These are phyloP conservation scores for Globisporangium megalacanthum DNA, from an alignment of 352 stramenopile genomes.

Conservation along the genomic window DNA sequence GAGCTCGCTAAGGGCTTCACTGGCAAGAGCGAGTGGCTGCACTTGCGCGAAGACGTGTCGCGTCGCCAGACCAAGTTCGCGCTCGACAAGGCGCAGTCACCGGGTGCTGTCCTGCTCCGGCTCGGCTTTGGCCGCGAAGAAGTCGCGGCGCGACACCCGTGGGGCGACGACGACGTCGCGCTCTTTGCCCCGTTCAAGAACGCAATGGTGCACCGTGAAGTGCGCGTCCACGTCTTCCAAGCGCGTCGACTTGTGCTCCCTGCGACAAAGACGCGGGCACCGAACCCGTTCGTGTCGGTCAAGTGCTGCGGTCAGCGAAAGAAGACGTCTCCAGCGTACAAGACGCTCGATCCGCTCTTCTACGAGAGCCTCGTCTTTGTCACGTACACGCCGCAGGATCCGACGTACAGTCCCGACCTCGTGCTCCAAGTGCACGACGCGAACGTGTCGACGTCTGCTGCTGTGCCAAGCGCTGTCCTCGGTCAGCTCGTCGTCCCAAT, in stretches of 20 bases:
- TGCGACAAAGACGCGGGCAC: slow-evolving; percentile 33
- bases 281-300: slow-evolving; percentile 79
- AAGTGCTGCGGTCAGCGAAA: slow-evolving; percentile 59
- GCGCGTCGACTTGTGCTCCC: slow-evolving; percentile 49
- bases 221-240: slow-evolving; percentile 86
- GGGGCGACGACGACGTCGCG: slow-evolving; percentile 28
- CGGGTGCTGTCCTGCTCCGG: slow-evolving; percentile 44
- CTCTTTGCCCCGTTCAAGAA: slow-evolving; percentile 46
- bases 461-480: slow-evolving; percentile 17
- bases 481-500: slow-evolving; percentile 49
- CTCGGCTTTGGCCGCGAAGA: slow-evolving; percentile 69
- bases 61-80: slow-evolving; percentile 52
- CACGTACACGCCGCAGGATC: slow-evolving; percentile 38
- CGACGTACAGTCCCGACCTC: slow-evolving; percentile 60
- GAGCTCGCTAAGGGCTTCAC: slow-evolving; percentile 41
- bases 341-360: slow-evolving; percentile 71
- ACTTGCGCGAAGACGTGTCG: slow-evolving; percentile 50
- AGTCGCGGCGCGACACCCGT: slow-evolving; percentile 45
- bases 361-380: slow-evolving; percentile 78
- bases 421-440: slow-evolving; percentile 68
- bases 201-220: slow-evolving; percentile 43
- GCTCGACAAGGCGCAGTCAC: slow-evolving; percentile 42
- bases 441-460: slow-evolving; percentile 23
- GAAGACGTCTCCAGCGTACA: slow-evolving; percentile 36
- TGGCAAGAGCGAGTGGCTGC: slow-evolving; percentile 43